These are phyloP conservation scores for Emmonsiellopsis sp. DNA, from an alignment of 2,329 filamentous ascomycete genomes.

Conservation along the genomic window DNA sequence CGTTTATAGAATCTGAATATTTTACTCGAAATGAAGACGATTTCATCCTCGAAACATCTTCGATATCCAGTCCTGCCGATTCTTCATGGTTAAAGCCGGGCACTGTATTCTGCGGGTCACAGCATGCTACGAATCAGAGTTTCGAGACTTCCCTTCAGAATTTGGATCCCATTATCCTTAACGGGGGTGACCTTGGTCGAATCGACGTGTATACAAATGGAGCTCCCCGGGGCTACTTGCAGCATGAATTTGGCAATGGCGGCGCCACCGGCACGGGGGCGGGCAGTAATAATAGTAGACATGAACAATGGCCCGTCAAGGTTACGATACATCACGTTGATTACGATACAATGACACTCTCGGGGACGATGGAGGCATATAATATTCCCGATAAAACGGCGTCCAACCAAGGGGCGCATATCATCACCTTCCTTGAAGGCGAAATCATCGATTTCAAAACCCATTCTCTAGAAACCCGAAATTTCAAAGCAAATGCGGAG, in stretches of 20 bases:
- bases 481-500: conserved; percentile 36
- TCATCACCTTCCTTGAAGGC: conserved; percentile 51
- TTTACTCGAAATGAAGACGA: conserved; percentile 44
- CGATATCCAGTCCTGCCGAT: conserved; percentile 40
- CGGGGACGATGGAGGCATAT: conserved; percentile 61
- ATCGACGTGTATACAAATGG: conserved; percentile 28
- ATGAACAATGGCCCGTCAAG: conserved; percentile 54
- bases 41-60: conserved; percentile 47
- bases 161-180: conserved; percentile 26
- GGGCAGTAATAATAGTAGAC: conserved; percentile 6
- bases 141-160: conserved; percentile 21
- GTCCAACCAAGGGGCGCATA: conserved; percentile 36
- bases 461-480: conserved; percentile 39
- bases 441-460: conserved; percentile 57
- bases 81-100: conserved; percentile 56
- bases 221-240: conserved; percentile 25
- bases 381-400: conserved; percentile 50
- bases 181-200: conserved; percentile 23
- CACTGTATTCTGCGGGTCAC: conserved; percentile 51
- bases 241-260: conserved; percentile 15
- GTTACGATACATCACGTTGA: conserved; percentile 57
- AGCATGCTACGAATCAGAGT: conserved; percentile 41
- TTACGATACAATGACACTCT: conserved; percentile 50
- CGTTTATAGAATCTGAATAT: conserved; percentile 44
- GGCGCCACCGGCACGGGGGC: conserved; percentile 5